Conservation (phyloP, 257 asterid species). For the Solanum pinnatisectum region DNA sequence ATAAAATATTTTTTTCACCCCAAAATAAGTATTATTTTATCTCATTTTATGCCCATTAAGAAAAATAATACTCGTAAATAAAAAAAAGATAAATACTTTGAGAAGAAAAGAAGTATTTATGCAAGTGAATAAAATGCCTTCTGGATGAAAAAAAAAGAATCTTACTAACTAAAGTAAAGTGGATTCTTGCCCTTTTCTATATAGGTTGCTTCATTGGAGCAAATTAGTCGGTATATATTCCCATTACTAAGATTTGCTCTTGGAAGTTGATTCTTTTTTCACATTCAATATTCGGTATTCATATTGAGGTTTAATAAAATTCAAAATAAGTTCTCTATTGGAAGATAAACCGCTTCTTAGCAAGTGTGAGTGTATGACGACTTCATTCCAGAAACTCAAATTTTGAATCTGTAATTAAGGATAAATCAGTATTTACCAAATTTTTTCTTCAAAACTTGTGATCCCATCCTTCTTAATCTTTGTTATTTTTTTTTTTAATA, state of each 20-base stretch:
- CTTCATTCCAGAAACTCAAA: background rate
- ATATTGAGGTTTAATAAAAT: background rate
- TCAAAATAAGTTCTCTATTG: fast-evolving
- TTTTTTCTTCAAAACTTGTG: background rate
- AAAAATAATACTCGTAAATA: too few species aligned
- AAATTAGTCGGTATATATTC: background rate
- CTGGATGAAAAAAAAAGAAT: background rate
- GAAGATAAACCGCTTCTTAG: background rate
- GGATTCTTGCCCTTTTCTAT: background rate
- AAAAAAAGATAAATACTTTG: background rate
- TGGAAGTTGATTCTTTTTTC: background rate
- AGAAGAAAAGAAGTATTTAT: background rate
- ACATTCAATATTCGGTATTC: background rate
- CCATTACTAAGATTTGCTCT: background rate
- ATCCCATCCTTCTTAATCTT: background rate
- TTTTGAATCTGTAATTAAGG: background rate
- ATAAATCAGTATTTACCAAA: background rate
- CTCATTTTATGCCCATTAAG: too few species aligned
- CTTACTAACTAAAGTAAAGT: background rate
- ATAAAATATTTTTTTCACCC: background rate
- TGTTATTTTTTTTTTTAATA: background rate
- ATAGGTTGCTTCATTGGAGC: background rate
- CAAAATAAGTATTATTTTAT: too few species aligned
- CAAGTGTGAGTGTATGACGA: background rate
- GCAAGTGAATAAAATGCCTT: background rate